phyloP scores from a whole-genome alignment of 345 rosid species.

The Aquilaria yunnanensis region DNA sequence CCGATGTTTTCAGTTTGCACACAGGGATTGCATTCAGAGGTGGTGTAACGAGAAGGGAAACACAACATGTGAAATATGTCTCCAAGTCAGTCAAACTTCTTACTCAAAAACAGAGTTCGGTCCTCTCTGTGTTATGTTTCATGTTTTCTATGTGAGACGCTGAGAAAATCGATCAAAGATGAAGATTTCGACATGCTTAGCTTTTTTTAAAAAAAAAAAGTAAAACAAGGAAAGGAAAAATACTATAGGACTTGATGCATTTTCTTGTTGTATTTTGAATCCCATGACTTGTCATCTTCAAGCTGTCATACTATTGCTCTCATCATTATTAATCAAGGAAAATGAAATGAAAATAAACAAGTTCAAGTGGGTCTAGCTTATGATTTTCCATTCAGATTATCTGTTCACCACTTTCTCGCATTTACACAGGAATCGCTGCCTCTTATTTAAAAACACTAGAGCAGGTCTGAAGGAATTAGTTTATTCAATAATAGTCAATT shows the following conservation, averaged over 20 bases:
- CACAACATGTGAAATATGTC: slow-evolving; percentile 91
- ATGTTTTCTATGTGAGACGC: neutral
- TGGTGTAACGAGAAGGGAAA: slow-evolving; percentile 99
- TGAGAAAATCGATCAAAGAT: too few species aligned
- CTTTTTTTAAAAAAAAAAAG: too few species aligned
- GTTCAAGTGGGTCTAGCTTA: neutral
- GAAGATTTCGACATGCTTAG: too few species aligned
- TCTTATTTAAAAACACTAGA: neutral
- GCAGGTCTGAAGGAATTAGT: neutral
- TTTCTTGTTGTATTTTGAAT: slow-evolving; percentile 1
- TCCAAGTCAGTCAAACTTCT: slow-evolving; percentile 46
- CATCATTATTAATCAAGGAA: neutral
- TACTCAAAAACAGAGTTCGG: slow-evolving; percentile 1
- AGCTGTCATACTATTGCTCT: slow-evolving; percentile 8
- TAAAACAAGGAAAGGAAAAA: too few species aligned
- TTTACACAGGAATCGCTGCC: neutral
- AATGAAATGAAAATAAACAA: neutral
- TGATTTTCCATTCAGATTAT: neutral
- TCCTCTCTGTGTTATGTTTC: slow-evolving; percentile 2
- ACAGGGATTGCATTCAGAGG: slow-evolving; percentile 92
- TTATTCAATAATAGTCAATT: neutral
- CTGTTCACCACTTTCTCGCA: neutral
- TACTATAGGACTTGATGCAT: neutral
- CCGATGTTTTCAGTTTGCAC: slow-evolving; percentile 49
- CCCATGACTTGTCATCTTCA: slow-evolving; percentile 8